Percentiles rank a stretch among this genome's conserved stretches.
Conservation (phyloP, 108 stramenopile species). For the Thalassiosira profunda region DNA sequence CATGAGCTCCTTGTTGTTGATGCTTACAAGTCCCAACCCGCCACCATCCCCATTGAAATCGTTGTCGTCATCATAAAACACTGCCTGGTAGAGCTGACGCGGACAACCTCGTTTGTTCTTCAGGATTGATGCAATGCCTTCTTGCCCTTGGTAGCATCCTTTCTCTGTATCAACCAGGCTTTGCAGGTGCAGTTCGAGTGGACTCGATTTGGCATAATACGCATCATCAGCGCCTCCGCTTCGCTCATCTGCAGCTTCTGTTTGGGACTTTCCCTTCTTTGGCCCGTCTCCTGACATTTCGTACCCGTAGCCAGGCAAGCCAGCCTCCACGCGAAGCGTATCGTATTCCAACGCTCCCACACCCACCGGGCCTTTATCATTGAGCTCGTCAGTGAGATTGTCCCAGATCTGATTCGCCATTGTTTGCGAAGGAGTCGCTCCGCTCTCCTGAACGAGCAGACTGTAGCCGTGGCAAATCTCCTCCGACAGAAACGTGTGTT, state of each 20-base stretch:
- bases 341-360: constrained; percentile 80
- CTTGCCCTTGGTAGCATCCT: constrained; percentile 92
- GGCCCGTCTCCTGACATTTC: constrained; percentile 53
- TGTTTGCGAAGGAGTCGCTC: not conserved
- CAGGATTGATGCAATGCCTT: constrained; percentile 81
- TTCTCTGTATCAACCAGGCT: constrained; percentile 65
- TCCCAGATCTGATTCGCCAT: constrained; percentile 55
- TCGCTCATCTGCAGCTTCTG: too few species aligned
- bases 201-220: constrained; percentile 56
- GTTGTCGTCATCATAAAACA: constrained; percentile 79
- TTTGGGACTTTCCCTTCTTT: too few species aligned
- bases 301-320: constrained; percentile 37
- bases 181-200: constrained; percentile 73
- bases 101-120: constrained; percentile 85
- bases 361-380: constrained; percentile 69
- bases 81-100: constrained; percentile 68
- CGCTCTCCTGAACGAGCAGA: constrained; percentile 42
- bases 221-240: not conserved
- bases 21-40: constrained; percentile 25
- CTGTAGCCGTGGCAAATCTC: constrained; percentile 69
- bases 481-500: constrained; percentile 46
- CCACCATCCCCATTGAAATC: constrained; percentile 43
- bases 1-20: constrained; percentile 17
- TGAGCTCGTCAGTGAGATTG: constrained; percentile 57
- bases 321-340: constrained; percentile 79